phyloP scores from a whole-genome alignment of 805 yeast genomes.

The Myxozyma mucilagina region DNA sequence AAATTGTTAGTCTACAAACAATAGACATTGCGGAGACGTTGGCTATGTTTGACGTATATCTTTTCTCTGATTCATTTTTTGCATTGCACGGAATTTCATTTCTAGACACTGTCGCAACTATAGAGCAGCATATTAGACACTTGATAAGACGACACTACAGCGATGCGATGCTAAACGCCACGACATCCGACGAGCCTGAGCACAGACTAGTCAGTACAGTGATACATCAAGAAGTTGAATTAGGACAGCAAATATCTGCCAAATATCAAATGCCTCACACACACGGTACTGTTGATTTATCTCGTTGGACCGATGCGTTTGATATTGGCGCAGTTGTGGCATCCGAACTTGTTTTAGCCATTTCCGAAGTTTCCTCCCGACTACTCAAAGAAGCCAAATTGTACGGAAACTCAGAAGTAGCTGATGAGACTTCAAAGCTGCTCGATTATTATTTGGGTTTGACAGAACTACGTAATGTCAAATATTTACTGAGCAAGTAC shows the following conservation, averaged over 20 bases:
- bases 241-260: not conserved
- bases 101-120: conserved; percentile 1
- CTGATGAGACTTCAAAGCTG: not conserved
- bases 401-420: not conserved
- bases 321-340: not conserved
- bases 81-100: conserved; percentile 2
- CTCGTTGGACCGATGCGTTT: not conserved
- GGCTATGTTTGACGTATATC: conserved; percentile 8
- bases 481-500: not conserved
- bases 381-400: not conserved
- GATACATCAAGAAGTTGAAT: not conserved
- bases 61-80: conserved; percentile 1
- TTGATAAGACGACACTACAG: not conserved
- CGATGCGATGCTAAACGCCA: not conserved
- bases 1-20: not conserved
- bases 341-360: not conserved
- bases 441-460: not conserved
- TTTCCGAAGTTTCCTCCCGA: not conserved
- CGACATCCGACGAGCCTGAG: not conserved
- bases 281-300: conserved; percentile 1
- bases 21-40: conserved; percentile 1
- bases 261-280: not conserved
- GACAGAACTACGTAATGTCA: not conserved
- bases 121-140: not conserved
- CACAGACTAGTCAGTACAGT: not conserved